These are phyloP conservation scores for Dicorynia guianensis DNA, from an alignment of 306 rosid genomes.

Conservation along the genomic window DNA sequence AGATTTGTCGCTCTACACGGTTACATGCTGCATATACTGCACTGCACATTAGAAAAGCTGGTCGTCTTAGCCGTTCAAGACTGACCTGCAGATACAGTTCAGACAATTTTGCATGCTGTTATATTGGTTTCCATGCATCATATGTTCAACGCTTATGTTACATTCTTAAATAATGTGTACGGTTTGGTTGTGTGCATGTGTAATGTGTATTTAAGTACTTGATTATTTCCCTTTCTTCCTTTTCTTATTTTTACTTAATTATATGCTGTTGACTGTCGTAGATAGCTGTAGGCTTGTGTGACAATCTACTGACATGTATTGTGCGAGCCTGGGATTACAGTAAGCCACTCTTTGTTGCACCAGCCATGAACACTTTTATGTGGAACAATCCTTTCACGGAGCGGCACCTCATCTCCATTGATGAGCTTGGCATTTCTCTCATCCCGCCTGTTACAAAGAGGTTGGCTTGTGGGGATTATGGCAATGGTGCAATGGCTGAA, in stretches of 20 bases:
- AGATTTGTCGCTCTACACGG: constrained; percentile 19
- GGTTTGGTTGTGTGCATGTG: too few species aligned
- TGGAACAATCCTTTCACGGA: constrained; percentile 85
- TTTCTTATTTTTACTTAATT: constrained; percentile 7
- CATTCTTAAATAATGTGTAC: too few species aligned
- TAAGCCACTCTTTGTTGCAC: constrained; percentile 83
- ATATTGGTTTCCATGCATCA: background rate
- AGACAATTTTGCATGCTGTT: background rate
- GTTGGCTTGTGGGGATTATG: constrained; percentile 79
- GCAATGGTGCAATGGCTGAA: constrained; percentile 99
- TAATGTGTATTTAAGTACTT: constrained; percentile 4
- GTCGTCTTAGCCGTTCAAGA: background rate
- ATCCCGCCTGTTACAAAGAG: constrained; percentile 65
- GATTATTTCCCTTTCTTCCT: background rate
- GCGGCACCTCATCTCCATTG: constrained; percentile 57
- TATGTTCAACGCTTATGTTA: constrained; percentile 17
- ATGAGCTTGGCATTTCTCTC: constrained; percentile 75
- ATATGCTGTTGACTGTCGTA: constrained; percentile 42
- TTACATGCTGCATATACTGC: background rate
- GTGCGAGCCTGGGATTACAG: constrained; percentile 89
- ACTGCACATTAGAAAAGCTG: background rate
- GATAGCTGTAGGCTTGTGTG: constrained; percentile 87
- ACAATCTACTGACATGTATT: constrained; percentile 78
- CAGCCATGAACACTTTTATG: constrained; percentile 78
- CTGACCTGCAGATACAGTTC: background rate